Evolutionary conservation across 1,139 yeast species (phyloP).

Genomic region (Candida sanyaensis): DNA sequence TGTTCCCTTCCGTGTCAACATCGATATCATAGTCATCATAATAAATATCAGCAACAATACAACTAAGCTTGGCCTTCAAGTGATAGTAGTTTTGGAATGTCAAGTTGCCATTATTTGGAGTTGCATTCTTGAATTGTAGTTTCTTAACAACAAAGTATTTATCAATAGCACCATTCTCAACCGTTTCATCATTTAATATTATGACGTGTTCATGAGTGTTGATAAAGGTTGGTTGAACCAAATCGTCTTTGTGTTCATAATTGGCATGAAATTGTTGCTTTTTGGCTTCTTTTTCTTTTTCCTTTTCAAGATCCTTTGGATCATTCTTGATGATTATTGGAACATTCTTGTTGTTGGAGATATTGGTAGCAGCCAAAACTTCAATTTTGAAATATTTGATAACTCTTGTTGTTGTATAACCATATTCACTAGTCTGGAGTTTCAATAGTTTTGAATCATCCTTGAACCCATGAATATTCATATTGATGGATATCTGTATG

Average conservation of each 20-base stretch:
- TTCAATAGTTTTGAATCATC: slow-evolving; percentile 30
- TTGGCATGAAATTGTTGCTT: slow-evolving; percentile 16
- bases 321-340: slow-evolving; percentile 29
- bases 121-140: slow-evolving; percentile 62
- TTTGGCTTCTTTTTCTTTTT: slow-evolving; percentile 22
- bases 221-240: slow-evolving; percentile 23
- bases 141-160: slow-evolving; percentile 39
- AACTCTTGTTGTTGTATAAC: slow-evolving; percentile 36
- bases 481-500: slow-evolving; percentile 39
- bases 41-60: slow-evolving; percentile 46
- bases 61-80: slow-evolving; percentile 46
- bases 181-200: slow-evolving; percentile 27
- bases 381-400: slow-evolving; percentile 44
- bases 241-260: slow-evolving; percentile 18
- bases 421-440: slow-evolving; percentile 37
- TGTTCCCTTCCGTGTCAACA: slow-evolving; percentile 15
- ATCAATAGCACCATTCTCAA: slow-evolving; percentile 28
- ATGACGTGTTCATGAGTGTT: slow-evolving; percentile 32
- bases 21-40: slow-evolving; percentile 45
- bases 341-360: slow-evolving; percentile 27
- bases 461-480: slow-evolving; percentile 35
- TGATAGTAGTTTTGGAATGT: slow-evolving; percentile 59
- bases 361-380: slow-evolving; percentile 38
- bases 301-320: slow-evolving; percentile 23
- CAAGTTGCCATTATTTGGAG: slow-evolving; percentile 64